Evolutionary conservation across 176 grass and related monocot genomes (phyloP), one percentile per base, ranked within the genome.

Genomic region (Tillandsia leiboldiana): DNA sequence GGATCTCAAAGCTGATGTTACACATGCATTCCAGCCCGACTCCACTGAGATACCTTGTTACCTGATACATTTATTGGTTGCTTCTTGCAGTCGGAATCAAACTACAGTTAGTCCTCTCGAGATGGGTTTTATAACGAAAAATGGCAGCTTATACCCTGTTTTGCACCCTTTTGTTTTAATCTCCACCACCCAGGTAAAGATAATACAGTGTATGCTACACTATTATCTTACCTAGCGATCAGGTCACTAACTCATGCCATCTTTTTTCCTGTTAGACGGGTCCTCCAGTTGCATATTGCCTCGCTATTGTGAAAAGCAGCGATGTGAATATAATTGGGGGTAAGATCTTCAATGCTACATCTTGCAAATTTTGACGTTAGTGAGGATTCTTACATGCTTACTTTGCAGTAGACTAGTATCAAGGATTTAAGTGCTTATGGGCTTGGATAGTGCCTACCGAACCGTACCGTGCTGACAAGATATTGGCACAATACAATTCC

Each of bases 251-350:
- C 14, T 63, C 9, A 42, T 64, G 64, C 9, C 20, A 51, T 63
- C 66, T 68, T 53, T 17, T 48, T 48, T 58, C 8, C 68, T 67
- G 20, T 66, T 13, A 64, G 70, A 64, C 78, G 75, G 29, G 28
- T 61, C 14, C 17, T 53, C 74, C 50, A 14, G 2, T 77, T 27
- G 66, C 50, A 26, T 84, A 84, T 73, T 84, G 82, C 50, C 76
- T 84, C 13, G 82, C 82, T 50, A 26, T 84, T 12, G 28, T 79
- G 42, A 67, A 33, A 27, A 75, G 58, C 59, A 51, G 18, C 18
- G 9, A 58, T 48, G 29, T 84, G 26, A 84, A 71, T 23, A 75
- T 84, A 49, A 79, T 84, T 58, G 82, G 82, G 8, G 70, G 82
- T 84, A 79, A 64, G 69, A 47, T 29, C 6, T 42, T 72, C 65